Evolutionary conservation across 768 basidiomycete species (phyloP), one percentile per base, ranked within the genome.

Genomic region (Collybia sp.): DNA sequence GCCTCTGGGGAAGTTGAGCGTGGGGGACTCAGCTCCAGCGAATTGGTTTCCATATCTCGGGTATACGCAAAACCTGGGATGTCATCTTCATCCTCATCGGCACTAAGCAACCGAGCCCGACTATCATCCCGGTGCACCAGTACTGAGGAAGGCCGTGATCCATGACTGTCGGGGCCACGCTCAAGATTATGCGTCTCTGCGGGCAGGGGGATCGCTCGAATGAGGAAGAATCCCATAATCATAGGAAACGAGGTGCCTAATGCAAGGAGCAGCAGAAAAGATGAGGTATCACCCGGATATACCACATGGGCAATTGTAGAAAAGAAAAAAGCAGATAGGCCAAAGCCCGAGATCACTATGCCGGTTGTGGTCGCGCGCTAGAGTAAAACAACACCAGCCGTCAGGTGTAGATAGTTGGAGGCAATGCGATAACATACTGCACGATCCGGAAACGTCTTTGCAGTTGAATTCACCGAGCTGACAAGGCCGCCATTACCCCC

Each of bases 241-340:
- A 93, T 87, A 0, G 89, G 88, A 1, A 83, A 53, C 0, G 88
- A 72, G 0, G 91, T 93, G 1, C 93, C 93, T 2, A 91, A 51
- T 0, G 84, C 77, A 5, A 96, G 78, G 3, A 91, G 64, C 0
- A 86, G 71, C 1, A 97, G 65, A 56, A 95, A 86, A 1, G 81
- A 75, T 0, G 84, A 85, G 0, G 87, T 88, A 55, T 93, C 75
- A 0, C 88, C 91, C 0, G 87, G 82, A 56, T 82, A 94, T 36
- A 83, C 60, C 0, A 77, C 56, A 46, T 85, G 83, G 0, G 90
- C 82, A 32, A 94, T 65, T 1, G 82, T 75, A 11, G 89, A 88
- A 65, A 94, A 96, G 51, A 88, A 71, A 70, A 95, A 95, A 0
- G 93, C 93, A 0, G 90, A 93, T 12, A 97, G 78, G 0, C 93